Percentiles rank a stretch among this genome's conserved stretches.
phyloP scores from a whole-genome alignment of 2,329 filamentous ascomycete genomes.

The Alternaria novae-zelandiae region DNA sequence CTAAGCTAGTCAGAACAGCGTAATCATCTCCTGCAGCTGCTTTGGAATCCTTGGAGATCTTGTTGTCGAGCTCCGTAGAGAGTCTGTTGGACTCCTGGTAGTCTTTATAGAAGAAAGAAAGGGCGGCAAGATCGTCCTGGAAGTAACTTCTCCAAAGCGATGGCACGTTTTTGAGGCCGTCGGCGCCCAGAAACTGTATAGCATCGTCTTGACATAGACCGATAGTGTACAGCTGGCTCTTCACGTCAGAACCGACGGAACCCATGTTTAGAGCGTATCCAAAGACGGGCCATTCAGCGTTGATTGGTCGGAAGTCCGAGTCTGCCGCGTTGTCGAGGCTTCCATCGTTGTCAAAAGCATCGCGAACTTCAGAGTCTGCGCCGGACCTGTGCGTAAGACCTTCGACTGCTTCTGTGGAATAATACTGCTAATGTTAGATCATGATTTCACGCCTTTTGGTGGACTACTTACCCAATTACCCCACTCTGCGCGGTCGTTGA shows the following conservation, averaged over 20 bases:
- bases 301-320: constrained; percentile 58
- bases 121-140: constrained; percentile 51
- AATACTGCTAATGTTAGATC: constrained; percentile 49
- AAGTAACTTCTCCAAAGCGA: constrained; percentile 61
- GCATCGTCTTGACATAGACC: constrained; percentile 58
- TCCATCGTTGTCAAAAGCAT: constrained; percentile 53
- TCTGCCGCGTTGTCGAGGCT: constrained; percentile 55
- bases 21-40: constrained; percentile 57
- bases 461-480: constrained; percentile 51
- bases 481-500: constrained; percentile 58
- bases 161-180: constrained; percentile 47
- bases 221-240: constrained; percentile 57
- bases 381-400: constrained; percentile 58
- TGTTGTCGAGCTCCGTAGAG: constrained; percentile 51
- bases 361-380: constrained; percentile 54
- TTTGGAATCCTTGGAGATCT: constrained; percentile 53
- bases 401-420: constrained; percentile 53
- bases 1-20: constrained; percentile 57
- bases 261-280: constrained; percentile 60
- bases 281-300: constrained; percentile 59
- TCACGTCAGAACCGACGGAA: constrained; percentile 45
- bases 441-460: not conserved
- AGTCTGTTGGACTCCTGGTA: constrained; percentile 45
- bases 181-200: constrained; percentile 57
- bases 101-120: constrained; percentile 59